These are phyloP conservation scores for Fennellomyces sp. DNA, from an alignment of 371 early-diverging fungal species.

Conservation along the genomic window DNA sequence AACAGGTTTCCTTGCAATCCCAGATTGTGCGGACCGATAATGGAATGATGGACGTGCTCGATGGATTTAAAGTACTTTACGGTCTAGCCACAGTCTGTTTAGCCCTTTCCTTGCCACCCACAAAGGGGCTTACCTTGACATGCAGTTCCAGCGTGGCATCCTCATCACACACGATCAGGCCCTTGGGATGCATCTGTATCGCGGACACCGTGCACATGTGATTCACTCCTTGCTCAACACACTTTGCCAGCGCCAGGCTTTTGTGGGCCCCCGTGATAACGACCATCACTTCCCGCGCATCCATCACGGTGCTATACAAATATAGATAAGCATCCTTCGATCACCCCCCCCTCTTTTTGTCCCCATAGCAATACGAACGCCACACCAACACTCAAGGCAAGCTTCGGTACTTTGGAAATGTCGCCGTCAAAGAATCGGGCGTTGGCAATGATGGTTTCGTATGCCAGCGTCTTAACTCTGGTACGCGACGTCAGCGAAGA, in stretches of 20 bases:
- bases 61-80: slow-evolving; percentile 87
- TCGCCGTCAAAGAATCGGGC: slow-evolving; percentile 89
- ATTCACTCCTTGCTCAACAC: slow-evolving; percentile 86
- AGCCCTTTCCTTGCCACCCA: not conserved
- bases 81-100: slow-evolving; percentile 35
- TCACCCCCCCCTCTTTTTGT: not conserved
- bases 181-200: slow-evolving; percentile 87
- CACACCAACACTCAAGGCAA: slow-evolving; percentile 90
- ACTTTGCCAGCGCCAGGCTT: slow-evolving; percentile 76
- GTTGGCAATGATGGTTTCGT: slow-evolving; percentile 90
- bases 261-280: slow-evolving; percentile 87
- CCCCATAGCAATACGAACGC: slow-evolving; percentile 52
- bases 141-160: slow-evolving; percentile 89
- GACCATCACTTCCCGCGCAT: slow-evolving; percentile 83
- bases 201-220: slow-evolving; percentile 94
- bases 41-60: slow-evolving; percentile 79
- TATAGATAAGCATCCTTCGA: not conserved
- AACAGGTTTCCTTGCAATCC: slow-evolving; percentile 66
- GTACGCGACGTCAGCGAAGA: slow-evolving; percentile 85
- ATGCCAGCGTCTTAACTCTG: slow-evolving; percentile 89
- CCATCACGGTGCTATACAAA: slow-evolving; percentile 75
- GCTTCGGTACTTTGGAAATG: slow-evolving; percentile 85
- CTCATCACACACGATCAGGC: slow-evolving; percentile 89
- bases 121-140: slow-evolving; percentile 60
- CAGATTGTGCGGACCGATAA: slow-evolving; percentile 75